These are phyloP conservation scores for Botrytis squamosa DNA, from an alignment of 2,329 filamentous ascomycete species.

Conservation along the genomic window DNA sequence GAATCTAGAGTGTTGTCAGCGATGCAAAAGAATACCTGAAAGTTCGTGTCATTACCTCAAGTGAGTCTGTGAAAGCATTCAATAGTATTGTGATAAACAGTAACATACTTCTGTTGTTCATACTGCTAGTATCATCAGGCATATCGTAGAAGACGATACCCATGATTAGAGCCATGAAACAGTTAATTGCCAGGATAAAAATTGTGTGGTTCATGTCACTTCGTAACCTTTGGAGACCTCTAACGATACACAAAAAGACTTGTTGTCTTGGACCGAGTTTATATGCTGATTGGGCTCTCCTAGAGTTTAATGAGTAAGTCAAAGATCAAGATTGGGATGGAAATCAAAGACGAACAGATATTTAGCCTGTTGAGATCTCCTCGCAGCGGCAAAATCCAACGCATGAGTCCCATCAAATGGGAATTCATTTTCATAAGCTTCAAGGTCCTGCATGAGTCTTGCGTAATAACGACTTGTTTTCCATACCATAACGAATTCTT, in stretches of 20 bases:
- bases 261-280: constrained; percentile 77
- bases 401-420: constrained; percentile 48
- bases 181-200: constrained; percentile 40
- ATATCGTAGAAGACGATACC: constrained; percentile 63
- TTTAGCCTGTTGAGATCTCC: constrained; percentile 36
- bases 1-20: constrained; percentile 51
- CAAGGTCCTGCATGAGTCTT: constrained; percentile 43
- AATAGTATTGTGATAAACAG: constrained; percentile 68
- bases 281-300: constrained; percentile 70
- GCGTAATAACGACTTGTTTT: constrained; percentile 47
- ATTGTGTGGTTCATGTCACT: constrained; percentile 72
- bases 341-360: constrained; percentile 22
- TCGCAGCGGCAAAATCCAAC: constrained; percentile 44
- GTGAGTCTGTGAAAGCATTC: constrained; percentile 60
- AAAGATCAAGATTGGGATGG: neutral
- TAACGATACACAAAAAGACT: constrained; percentile 75
- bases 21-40: neutral
- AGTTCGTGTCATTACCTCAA: constrained; percentile 46
- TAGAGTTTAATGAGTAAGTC: neutral
- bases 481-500: constrained; percentile 63
- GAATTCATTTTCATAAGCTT: constrained; percentile 32
- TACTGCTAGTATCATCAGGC: constrained; percentile 51
- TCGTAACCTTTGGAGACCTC: constrained; percentile 73
- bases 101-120: constrained; percentile 61
- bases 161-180: constrained; percentile 59